Evolutionary conservation across 2,329 filamentous ascomycete genomes (phyloP).

Genomic region (Neofusicoccum parvum): DNA sequence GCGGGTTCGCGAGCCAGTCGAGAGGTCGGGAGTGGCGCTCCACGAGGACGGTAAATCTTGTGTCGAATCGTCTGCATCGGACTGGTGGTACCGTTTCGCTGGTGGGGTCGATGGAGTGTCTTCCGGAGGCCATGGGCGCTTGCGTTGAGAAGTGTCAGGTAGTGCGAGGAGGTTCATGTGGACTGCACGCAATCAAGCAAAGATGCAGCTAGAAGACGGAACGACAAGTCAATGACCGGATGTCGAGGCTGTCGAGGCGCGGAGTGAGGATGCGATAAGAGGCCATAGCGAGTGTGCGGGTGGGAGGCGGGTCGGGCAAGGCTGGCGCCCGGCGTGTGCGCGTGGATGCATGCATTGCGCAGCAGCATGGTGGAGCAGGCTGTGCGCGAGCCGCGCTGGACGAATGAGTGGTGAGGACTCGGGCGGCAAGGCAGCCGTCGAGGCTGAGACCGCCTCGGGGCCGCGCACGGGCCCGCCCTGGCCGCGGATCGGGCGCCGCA

Average conservation of each 20-base stretch:
- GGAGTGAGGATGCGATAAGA: background rate
- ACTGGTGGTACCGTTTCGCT: background rate
- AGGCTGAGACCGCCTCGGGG: background rate
- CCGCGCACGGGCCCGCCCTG: background rate
- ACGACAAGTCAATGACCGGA: no score
- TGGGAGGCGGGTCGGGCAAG: background rate
- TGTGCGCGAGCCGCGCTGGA: background rate
- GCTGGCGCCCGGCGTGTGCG: background rate
- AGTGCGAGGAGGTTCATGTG: background rate
- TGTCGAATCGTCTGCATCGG: background rate
- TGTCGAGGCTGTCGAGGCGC: background rate
- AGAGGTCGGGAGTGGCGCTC: background rate
- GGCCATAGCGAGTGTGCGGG: background rate
- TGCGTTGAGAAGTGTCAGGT: background rate
- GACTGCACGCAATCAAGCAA: background rate
- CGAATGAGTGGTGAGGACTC: background rate
- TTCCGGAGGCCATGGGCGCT: background rate
- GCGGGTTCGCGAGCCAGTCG: background rate
- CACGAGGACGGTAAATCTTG: background rate
- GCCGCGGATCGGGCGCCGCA: background rate
- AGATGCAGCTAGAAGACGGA: no score
- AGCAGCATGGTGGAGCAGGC: background rate
- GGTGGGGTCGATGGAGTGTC: background rate
- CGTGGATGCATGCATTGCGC: background rate
- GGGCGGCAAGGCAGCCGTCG: background rate